Conservation (phyloP, 805 yeast species). For the Candida adriatica region DNA sequence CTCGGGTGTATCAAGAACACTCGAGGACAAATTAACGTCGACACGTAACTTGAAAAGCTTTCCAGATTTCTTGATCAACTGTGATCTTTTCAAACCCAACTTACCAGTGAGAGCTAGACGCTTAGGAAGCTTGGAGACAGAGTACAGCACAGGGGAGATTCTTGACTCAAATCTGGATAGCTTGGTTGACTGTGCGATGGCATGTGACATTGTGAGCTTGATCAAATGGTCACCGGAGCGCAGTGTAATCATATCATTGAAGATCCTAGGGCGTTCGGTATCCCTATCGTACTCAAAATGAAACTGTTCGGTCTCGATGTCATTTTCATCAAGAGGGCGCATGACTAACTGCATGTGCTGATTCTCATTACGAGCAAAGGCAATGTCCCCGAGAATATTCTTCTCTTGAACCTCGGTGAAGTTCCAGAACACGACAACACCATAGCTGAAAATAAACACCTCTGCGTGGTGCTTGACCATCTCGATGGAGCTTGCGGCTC, state of each 20-base stretch:
- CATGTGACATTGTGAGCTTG: constrained; percentile 89
- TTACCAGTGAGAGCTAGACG: constrained; percentile 86
- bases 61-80: constrained; percentile 83
- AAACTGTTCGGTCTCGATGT: constrained; percentile 82
- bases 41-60: constrained; percentile 83
- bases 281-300: constrained; percentile 45
- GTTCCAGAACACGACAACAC: constrained; percentile 98
- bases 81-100: constrained; percentile 77
- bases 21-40: constrained; percentile 87
- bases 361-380: constrained; percentile 38
- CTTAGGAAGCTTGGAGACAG: constrained; percentile 86
- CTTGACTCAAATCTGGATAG: constrained; percentile 86
- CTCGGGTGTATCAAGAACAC: constrained; percentile 90
- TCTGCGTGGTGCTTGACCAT: constrained; percentile 58
- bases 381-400: constrained; percentile 86
- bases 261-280: constrained; percentile 65
- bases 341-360: constrained; percentile 49
- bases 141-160: constrained; percentile 75
- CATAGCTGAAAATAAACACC: constrained; percentile 82
- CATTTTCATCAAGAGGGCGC: constrained; percentile 76
- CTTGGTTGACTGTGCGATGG: constrained; percentile 94
- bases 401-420: constrained; percentile 89
- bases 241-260: constrained; percentile 89
- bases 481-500: constrained; percentile 15
- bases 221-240: constrained; percentile 89